These are phyloP conservation scores for Camellia oleifera DNA, from an alignment of 179 eudicot genomes.

Conservation along the genomic window DNA sequence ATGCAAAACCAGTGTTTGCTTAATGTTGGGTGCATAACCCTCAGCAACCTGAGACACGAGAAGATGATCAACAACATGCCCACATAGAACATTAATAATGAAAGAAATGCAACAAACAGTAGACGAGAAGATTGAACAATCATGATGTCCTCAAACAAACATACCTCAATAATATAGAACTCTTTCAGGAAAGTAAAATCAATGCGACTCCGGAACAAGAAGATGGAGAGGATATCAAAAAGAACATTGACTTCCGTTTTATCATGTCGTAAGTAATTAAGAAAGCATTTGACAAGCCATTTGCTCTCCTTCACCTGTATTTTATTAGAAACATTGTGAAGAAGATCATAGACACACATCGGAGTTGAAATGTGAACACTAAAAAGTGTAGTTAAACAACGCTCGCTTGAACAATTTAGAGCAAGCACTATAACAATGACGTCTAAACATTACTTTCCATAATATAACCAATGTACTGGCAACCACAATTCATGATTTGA, in stretches of 20 bases:
- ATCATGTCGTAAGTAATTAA: conserved; percentile 94
- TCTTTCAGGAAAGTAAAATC: conserved; percentile 97
- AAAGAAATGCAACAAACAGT: background rate
- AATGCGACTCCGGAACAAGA: conserved; percentile 77
- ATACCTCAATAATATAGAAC: conserved; percentile 92
- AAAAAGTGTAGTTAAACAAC: background rate
- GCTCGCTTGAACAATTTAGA: background rate
- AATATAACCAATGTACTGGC: background rate
- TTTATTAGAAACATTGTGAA: background rate
- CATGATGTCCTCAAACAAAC: conserved; percentile 7
- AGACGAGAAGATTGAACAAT: background rate
- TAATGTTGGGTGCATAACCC: conserved; percentile 84
- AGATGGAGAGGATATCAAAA: conserved; percentile 91
- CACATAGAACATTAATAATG: background rate
- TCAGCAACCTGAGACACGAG: conserved; percentile 73
- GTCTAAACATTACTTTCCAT: background rate
- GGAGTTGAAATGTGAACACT: background rate
- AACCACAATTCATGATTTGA: background rate
- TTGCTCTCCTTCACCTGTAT: conserved; percentile 99
- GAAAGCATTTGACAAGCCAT: conserved; percentile 98
- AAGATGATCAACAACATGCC: conserved; percentile 10
- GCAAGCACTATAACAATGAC: background rate
- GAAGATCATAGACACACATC: conserved; percentile 1
- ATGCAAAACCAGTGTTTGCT: conserved; percentile 86
- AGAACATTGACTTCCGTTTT: conserved; percentile 84